Evolutionary conservation across 202 grass and related monocot species (phyloP).

Genomic region (Cymbopogon flexuosus): DNA sequence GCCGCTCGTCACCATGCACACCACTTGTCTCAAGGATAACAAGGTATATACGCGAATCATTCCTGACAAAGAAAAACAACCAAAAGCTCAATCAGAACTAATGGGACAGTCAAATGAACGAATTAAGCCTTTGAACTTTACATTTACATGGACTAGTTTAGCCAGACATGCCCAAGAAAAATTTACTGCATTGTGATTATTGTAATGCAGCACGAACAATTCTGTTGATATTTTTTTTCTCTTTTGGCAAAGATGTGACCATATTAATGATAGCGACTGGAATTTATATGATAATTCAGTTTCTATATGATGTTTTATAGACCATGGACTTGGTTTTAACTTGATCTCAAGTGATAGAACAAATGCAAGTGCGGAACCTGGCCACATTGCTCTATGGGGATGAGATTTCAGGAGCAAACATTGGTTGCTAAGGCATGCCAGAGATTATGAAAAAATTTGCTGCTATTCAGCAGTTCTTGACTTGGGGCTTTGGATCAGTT

Average conservation of each 20-base stretch:
- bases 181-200: not conserved
- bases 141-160: slow-evolving; percentile 30
- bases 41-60: slow-evolving; percentile 71
- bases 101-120: slow-evolving; percentile 18
- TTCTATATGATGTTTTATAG: slow-evolving; percentile 18
- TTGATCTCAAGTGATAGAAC: not conserved
- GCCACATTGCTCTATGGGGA: slow-evolving; percentile 4
- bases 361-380: slow-evolving; percentile 4
- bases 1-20: slow-evolving; percentile 67
- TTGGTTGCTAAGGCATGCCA: slow-evolving; percentile 3
- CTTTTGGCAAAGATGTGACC: slow-evolving; percentile 31
- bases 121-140: not conserved
- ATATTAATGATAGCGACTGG: slow-evolving; percentile 12
- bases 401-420: slow-evolving; percentile 22
- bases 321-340: slow-evolving; percentile 33
- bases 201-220: slow-evolving; percentile 14
- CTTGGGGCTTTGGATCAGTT: not conserved
- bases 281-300: slow-evolving; percentile 21
- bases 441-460: slow-evolving; percentile 19
- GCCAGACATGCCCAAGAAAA: not conserved
- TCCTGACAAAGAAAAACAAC: slow-evolving; percentile 26
- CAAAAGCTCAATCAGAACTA: not conserved
- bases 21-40: slow-evolving; percentile 74
- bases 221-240: slow-evolving; percentile 4
- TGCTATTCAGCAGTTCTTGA: slow-evolving; percentile 15